Evolutionary conservation across 805 yeast species (phyloP), one percentile per base, ranked within the genome.

Genomic region (Cyberlindnera americana): DNA sequence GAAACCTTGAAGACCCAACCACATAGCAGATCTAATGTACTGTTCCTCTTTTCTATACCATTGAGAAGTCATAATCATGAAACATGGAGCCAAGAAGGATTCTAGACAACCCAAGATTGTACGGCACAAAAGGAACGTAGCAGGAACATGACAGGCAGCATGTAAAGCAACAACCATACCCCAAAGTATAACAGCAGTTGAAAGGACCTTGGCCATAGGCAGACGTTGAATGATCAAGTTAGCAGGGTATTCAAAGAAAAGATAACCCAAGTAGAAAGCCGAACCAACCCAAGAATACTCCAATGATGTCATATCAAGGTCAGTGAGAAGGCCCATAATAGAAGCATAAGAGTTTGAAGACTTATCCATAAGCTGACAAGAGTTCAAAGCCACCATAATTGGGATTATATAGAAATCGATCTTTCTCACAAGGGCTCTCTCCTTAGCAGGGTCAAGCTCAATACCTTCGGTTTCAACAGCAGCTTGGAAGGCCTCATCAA

Each of bases 261-360:
- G 56, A 52, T 81, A 83, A 3, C 89, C 89, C 27, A 83, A 56
- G 52, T 78, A 78, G 46, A 78, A 79, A 11, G 76, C 67, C 1
- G 80, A 67, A 6, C 81, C 76, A n/a, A 72, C 60, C 79, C 83
- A 74, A 35, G 75, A 56, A 51, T 74, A 70, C 53, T 67, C 57
- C 19, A 45, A 56, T 27, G 69, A 73, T 39, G 47, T 45, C 76
- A 76, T 75, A 41, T 62, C 60, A 46, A 67, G 58, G 43, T 68
- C 80, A 10, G 53, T 57, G 43, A 64, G 59, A 33, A 72, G 60
- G 32, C 77, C 81, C 69, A 71, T 65, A 29, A 77, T 69, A 6
- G 80, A 69, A 1, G 80, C 76, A 32, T 69, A 64, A 7, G 44
- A 41, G 23, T 32, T 40, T 6, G 40, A 35, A 22, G 40, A 30